Conservation (phyloP, 2,329 filamentous ascomycete species). For the Coniella lustricola region DNA sequence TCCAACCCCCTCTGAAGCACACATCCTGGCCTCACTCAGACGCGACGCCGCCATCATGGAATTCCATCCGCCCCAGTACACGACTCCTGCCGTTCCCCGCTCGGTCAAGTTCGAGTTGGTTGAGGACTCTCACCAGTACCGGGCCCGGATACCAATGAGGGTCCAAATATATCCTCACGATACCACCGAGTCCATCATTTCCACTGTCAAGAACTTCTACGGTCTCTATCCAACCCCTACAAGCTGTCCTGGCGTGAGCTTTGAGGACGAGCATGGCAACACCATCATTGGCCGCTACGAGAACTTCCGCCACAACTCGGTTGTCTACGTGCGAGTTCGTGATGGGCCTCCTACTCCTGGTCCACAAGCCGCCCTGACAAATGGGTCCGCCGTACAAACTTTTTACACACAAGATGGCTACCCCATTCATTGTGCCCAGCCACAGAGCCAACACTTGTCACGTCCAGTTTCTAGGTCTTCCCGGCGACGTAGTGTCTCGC, state of each 20-base stretch:
- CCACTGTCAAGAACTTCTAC: constrained; percentile 98
- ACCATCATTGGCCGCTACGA: constrained; percentile 94
- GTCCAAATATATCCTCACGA: constrained; percentile 93
- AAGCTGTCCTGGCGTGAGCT: constrained; percentile 77
- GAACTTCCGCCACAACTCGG: constrained; percentile 89
- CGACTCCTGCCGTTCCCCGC: constrained; percentile 50
- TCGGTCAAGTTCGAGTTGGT: constrained; percentile 74
- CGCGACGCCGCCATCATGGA: constrained; percentile 13
- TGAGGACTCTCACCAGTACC: constrained; percentile 60
- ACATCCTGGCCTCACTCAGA: constrained; percentile 17
- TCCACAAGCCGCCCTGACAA: constrained; percentile 44
- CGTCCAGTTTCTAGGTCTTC: constrained; percentile 65
- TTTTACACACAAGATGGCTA: constrained; percentile 50
- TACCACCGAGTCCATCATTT: constrained; percentile 94
- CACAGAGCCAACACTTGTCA: constrained; percentile 54
- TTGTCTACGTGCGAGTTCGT: constrained; percentile 85
- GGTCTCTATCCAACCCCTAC: constrained; percentile 74
- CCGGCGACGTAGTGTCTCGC: constrained; percentile 73
- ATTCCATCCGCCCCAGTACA: constrained; percentile 26
- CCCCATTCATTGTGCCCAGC: constrained; percentile 38
- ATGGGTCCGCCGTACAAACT: constrained; percentile 45
- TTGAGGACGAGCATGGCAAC: constrained; percentile 83
- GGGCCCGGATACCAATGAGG: constrained; percentile 73
- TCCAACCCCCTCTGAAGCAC: constrained; percentile 15
- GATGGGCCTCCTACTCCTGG: constrained; percentile 44